Base-by-base conservation (phyloP, 2,329 filamentous ascomycete genomes). In the Trichoderma cornu-damae region DNA sequence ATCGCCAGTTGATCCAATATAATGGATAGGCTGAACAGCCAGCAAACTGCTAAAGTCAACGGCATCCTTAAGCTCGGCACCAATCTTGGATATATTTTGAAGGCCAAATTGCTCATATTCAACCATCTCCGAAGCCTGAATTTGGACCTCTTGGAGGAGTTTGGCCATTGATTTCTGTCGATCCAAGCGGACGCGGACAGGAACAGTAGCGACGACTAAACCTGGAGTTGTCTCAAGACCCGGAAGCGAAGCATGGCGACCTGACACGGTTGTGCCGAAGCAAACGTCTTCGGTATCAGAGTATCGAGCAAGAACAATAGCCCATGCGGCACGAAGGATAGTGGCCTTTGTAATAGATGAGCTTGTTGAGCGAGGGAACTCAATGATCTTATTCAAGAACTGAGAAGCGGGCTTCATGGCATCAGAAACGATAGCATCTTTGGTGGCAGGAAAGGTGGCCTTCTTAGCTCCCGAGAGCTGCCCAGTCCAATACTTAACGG, bases 81-180 rank as follows among this genome's bases (percentile, higher is more conserved):
- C 46, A 1, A 59, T 14, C 22, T 56, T 58, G 4, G 48, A 37
- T 78, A 44, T 61, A 38, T 69, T 64, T 6, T 66, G 62, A 1
- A 71, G 57, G 12, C 66, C 65, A 16, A 66, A 59, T 20, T 69
- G 61, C 48, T 66, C 69, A 44, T 58, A 62, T 1, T 59, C 56
- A 16, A 63, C 54, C 63, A 65, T 64, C 42, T 68, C 63, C 7
- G 60, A 42, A 8, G 63, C 56, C 55, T 60, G 60, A 12, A 56
- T 51, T 58, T 70, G 67, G 5, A 68, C 48, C n/a, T 50, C 48
- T 6, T 34, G 32, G 2, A 65, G 48, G 30, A 61, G 64, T 14
- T 16, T 28, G 0, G 32, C n/a, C 0, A 58, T 28, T 24, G 53
- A 34, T 30, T 59, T 42, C 42, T 38, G 35, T 3, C 8, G n/a